Conservation (phyloP, 495 filamentous ascomycete genomes). For the Penicillium pancosmium region DNA sequence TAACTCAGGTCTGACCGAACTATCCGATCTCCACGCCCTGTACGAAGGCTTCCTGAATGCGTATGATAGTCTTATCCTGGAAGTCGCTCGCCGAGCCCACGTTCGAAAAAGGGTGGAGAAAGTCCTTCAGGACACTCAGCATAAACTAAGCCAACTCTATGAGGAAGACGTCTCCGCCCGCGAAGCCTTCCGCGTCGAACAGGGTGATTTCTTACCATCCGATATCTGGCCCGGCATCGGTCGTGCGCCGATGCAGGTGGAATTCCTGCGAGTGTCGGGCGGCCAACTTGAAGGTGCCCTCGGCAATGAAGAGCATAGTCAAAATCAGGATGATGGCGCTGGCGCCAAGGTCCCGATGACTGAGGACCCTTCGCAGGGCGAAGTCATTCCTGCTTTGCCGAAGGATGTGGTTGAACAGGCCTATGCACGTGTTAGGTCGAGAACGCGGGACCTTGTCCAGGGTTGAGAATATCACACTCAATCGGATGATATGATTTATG, state of each 20-base stretch:
- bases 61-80: conserved; percentile 81
- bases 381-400: conserved; percentile 56
- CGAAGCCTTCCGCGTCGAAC: conserved; percentile 77
- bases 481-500: neutral
- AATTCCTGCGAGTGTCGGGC: conserved; percentile 49
- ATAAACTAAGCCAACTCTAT: conserved; percentile 74
- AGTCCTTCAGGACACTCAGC: conserved; percentile 73
- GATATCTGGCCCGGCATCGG: conserved; percentile 86
- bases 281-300: conserved; percentile 34
- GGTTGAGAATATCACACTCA: neutral
- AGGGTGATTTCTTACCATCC: conserved; percentile 82
- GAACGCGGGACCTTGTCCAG: conserved; percentile 21
- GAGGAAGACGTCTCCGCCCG: conserved; percentile 73
- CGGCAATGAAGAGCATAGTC: conserved; percentile 7
- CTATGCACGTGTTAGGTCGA: conserved; percentile 39
- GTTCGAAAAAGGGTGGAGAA: conserved; percentile 72
- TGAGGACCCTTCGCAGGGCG: conserved; percentile 35
- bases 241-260: conserved; percentile 59
- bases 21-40: conserved; percentile 70
- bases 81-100: conserved; percentile 72
- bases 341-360: neutral
- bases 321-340: conserved; percentile 3
- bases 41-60: conserved; percentile 83
- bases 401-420: conserved; percentile 59
- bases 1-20: conserved; percentile 65